phyloP scores from a whole-genome alignment of 345 rosid species.

The Brassica juncea region DNA sequence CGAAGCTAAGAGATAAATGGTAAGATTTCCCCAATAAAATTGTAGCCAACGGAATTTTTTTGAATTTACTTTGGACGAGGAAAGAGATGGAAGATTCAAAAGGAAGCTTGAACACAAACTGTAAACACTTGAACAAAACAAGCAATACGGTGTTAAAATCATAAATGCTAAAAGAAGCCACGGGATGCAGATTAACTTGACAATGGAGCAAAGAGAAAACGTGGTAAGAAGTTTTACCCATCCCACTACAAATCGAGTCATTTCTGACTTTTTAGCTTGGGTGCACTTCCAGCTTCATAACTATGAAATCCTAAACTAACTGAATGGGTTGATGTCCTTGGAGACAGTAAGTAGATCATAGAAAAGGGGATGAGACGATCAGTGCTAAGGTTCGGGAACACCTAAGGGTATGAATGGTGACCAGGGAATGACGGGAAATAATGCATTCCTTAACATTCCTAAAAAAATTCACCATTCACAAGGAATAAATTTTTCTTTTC shows the following conservation, averaged over 20 bases:
- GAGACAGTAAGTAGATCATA: constrained; percentile 28
- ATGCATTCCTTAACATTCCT: too few relatives aligned
- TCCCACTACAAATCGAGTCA: neutral
- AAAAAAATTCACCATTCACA: too few relatives aligned
- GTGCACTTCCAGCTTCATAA: constrained; percentile 66
- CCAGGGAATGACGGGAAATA: too few relatives aligned
- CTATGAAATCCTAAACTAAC: constrained; percentile 42
- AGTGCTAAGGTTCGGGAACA: constrained; percentile 33
- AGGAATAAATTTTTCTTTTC: too few relatives aligned
- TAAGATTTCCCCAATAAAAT: too few relatives aligned
- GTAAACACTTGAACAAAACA: constrained; percentile 2
- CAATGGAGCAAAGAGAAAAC: constrained; percentile 14
- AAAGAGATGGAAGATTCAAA: constrained; percentile 8
- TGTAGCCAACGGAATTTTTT: too few relatives aligned
- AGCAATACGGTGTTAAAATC: neutral
- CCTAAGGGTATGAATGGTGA: too few relatives aligned
- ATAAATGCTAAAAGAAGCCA: neutral
- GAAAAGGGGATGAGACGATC: neutral
- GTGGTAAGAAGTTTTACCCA: neutral
- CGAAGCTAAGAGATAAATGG: too few relatives aligned
- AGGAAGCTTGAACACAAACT: constrained; percentile 28
- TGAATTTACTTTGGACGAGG: too few relatives aligned
- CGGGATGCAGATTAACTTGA: neutral
- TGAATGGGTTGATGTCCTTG: neutral
- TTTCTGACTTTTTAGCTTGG: constrained; percentile 53